A percentile compares a stretch with the other conserved stretches of the same genome.
These are phyloP conservation scores for Calophaca sinica DNA, from an alignment of 306 rosid genomes.

Conservation along the genomic window DNA sequence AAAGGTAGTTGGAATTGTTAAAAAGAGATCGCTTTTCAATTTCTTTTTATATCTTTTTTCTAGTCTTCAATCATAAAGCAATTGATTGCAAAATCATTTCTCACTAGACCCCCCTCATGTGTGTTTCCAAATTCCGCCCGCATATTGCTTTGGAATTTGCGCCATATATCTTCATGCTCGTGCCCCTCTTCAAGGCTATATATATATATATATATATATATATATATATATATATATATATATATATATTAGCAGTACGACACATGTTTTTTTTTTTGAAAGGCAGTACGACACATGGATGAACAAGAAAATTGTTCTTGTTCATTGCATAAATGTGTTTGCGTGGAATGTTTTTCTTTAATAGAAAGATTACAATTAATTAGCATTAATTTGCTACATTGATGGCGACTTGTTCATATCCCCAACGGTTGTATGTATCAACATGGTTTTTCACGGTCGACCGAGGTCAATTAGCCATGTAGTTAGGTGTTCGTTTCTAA, in stretches of 20 bases:
- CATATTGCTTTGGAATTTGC: constrained; percentile 53
- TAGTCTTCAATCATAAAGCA: constrained; percentile 73
- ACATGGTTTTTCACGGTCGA: no score
- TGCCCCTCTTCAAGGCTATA: constrained; percentile 30
- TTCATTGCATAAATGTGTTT: constrained; percentile 34
- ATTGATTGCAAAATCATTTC: constrained; percentile 83
- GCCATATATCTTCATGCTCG: background rate
- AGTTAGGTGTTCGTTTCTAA: no score
- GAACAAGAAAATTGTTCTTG: background rate
- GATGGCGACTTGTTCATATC: no score
- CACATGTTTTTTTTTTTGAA: no score
- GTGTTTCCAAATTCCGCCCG: constrained; percentile 35
- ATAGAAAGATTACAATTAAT: background rate
- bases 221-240: background rate
- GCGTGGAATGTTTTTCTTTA: background rate
- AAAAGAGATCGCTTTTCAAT: constrained; percentile 38
- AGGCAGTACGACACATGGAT: background rate
- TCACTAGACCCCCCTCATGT: constrained; percentile 36
- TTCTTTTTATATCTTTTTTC: constrained; percentile 47
- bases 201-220: background rate
- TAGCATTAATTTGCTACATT: no score
- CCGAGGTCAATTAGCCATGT: no score
- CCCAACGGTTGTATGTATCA: no score
- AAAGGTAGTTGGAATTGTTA: constrained; percentile 50
- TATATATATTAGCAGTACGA: background rate